Conservation (phyloP, 1,284 basidiomycete species). For the Sporisorium reilianum region DNA sequence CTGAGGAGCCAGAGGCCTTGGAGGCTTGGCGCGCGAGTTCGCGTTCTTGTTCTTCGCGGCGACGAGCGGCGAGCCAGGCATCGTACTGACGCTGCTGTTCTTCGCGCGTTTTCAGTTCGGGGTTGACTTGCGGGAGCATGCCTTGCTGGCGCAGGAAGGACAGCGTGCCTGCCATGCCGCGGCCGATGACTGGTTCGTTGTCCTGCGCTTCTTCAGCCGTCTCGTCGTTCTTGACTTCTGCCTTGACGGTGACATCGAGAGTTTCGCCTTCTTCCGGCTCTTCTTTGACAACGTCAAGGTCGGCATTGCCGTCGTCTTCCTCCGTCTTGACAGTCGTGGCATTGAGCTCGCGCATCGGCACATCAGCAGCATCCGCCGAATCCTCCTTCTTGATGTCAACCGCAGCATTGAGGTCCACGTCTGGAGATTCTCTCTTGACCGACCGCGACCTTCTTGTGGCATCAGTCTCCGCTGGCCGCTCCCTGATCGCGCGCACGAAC, state of each 20-base stretch:
- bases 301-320: constrained; percentile 69
- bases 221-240: not conserved
- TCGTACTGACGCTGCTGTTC: constrained; percentile 85
- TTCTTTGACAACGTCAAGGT: constrained; percentile 72
- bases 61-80: constrained; percentile 88
- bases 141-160: constrained; percentile 91
- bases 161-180: constrained; percentile 86
- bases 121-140: constrained; percentile 77
- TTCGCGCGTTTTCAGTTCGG: constrained; percentile 83
- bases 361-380: constrained; percentile 67
- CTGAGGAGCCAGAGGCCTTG: constrained; percentile 70
- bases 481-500: constrained; percentile 90
- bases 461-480: constrained; percentile 71
- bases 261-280: constrained; percentile 69
- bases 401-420: constrained; percentile 59
- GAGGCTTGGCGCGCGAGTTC: constrained; percentile 78
- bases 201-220: constrained; percentile 11
- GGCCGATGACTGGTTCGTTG: constrained; percentile 44
- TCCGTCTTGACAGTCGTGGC: constrained; percentile 71
- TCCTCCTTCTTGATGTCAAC: constrained; percentile 71
- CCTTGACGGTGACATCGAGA: constrained; percentile 3
- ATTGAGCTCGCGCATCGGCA: constrained; percentile 31
- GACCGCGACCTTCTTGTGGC: constrained; percentile 16
- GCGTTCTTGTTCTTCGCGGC: constrained; percentile 79
- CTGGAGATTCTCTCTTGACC: constrained; percentile 23